Base-by-base conservation (phyloP, 2,329 filamentous ascomycete species). In the Sporothrix sp. region DNA sequence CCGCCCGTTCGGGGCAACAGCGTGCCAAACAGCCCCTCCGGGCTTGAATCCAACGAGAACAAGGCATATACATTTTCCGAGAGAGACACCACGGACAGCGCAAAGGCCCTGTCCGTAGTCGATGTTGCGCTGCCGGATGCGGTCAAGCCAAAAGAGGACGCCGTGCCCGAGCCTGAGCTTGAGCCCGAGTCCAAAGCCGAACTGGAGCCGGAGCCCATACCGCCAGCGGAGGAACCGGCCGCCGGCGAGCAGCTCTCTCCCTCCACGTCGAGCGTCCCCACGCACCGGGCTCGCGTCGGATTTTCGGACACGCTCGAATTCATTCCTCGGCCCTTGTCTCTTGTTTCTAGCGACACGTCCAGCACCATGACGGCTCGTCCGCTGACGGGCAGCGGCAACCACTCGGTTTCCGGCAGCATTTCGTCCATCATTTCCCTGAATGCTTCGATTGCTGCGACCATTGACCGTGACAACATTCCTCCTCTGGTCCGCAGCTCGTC, bases 281-380 rank as follows among this genome's bases (percentile, higher is more conserved):
- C 47, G 0, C 56, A 75, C 4, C 77, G 81, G 53, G 76, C 81
- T 37, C 75, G 85, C 11, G 88, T 95, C 40, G 86, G 85, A 1
- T 95, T 95, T 61, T 88, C 86, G 1, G 88, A 94, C 56, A 85
- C 80, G 10, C 73, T 94, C 25, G 87, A 94, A 64, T 89, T 85
- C 56, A 90, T 90, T 58, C 85, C 85, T 5, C 79, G 87, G 10
- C 89, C 90, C 0, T 68, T 94, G 16, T 95, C 90, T 2, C 72
- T 90, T 18, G 81, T 94, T 13, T 95, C 88, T 1, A 90, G 82
- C 18, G 88, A 93, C 63, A 88, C 87, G 0, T 84, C 87, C 40
- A 89, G 83, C 61, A 93, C 85, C 3, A 70, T 80, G 49, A 88
- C 86, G 1, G 75, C 82, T 16, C 77, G 81, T 23, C 76, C 76